Evolutionary conservation across 208 protist species (phyloP).

Genomic region (Trypanosoma rangeli): DNA sequence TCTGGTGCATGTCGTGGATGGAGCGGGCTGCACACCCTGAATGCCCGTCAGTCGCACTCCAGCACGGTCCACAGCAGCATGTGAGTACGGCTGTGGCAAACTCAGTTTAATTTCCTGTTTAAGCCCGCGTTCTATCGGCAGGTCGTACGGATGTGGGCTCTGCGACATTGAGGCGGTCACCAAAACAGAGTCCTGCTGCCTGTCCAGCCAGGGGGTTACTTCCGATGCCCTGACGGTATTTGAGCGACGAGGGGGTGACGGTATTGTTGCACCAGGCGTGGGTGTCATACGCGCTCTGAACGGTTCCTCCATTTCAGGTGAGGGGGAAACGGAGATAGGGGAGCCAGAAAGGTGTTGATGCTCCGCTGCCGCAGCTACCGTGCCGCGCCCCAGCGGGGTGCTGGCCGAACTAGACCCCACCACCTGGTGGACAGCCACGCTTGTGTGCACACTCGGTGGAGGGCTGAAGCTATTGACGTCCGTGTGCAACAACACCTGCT

Average conservation of each 20-base stretch:
- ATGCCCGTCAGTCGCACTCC: background rate
- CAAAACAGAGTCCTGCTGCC: background rate
- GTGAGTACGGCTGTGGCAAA: slow-evolving; percentile 8
- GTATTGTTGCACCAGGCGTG: background rate
- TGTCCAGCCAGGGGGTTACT: background rate
- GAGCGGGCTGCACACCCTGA: background rate
- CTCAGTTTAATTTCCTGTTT: slow-evolving; percentile 9
- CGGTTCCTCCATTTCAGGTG: slow-evolving; percentile 14
- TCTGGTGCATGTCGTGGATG: background rate
- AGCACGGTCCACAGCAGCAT: background rate
- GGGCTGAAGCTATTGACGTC: slow-evolving; percentile 24
- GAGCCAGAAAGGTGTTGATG: slow-evolving; percentile 4
- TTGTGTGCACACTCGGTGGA: slow-evolving; percentile 29
- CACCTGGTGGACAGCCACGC: slow-evolving; percentile 8
- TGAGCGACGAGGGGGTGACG: background rate
- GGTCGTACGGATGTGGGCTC: slow-evolving; percentile 19
- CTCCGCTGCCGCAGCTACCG: background rate
- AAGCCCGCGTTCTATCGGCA: slow-evolving; percentile 12
- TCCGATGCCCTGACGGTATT: background rate
- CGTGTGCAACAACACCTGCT: background rate
- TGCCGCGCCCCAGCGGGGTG: slow-evolving; percentile 2
- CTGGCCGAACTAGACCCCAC: background rate
- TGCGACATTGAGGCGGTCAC: background rate
- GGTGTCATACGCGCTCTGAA: background rate
- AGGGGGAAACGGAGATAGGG: slow-evolving; percentile 21